phyloP scores from a whole-genome alignment of 31 red algal species.

The Porphyra umbilicalis region DNA sequence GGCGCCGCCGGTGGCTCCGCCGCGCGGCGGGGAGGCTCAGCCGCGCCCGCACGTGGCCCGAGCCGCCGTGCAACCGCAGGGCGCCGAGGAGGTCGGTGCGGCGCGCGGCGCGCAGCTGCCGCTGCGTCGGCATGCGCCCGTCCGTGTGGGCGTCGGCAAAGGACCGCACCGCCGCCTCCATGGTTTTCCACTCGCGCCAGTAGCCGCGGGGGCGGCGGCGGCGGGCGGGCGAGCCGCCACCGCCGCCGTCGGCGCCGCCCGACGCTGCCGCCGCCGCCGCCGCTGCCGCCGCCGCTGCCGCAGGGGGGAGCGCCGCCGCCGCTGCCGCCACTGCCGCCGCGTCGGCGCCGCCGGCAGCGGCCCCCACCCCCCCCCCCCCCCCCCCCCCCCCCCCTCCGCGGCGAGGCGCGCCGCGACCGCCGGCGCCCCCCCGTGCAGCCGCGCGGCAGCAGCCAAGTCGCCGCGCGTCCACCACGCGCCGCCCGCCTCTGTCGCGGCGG shows the following conservation, averaged over 20 bases:
- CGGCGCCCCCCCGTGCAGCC: background rate
- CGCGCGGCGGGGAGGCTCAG: constrained; percentile 12
- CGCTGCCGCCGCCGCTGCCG: background rate
- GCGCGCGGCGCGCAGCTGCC: constrained; percentile 24
- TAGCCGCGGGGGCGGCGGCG: background rate
- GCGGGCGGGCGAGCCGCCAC: background rate
- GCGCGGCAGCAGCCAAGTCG: background rate
- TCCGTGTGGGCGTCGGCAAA: constrained; percentile 22
- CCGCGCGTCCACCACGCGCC: background rate
- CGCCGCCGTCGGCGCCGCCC: background rate
- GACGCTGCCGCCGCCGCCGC: background rate
- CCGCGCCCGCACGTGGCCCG: constrained; percentile 17
- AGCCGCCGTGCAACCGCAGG: constrained; percentile 50
- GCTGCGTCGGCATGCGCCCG: constrained; percentile 59
- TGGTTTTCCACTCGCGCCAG: constrained; percentile 29
- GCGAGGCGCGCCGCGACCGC: background rate
- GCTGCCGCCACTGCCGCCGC: too few species aligned
- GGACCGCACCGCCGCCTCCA: constrained; percentile 40
- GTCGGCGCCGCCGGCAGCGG: too few species aligned
- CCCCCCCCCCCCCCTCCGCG: background rate
- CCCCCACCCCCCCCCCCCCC: too few species aligned
- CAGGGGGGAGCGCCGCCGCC: too few species aligned
- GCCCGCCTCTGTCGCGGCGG: background rate
- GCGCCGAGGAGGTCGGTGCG: constrained; percentile 61
- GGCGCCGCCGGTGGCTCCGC: constrained; percentile 6